These are phyloP conservation scores for Lagenidium sp. DNA, from an alignment of 352 stramenopile genomes.

Conservation along the genomic window DNA sequence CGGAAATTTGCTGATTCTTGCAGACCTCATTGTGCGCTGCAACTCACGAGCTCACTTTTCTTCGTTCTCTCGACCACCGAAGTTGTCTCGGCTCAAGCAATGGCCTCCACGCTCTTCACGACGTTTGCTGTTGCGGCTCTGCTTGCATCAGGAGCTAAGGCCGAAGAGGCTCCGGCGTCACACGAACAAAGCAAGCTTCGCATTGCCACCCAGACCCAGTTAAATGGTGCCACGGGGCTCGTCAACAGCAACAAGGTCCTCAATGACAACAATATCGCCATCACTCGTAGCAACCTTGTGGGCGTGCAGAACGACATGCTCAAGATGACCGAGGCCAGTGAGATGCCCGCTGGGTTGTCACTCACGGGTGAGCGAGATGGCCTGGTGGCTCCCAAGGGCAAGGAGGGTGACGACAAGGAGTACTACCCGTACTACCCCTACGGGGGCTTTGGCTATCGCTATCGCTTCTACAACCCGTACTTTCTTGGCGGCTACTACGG, in stretches of 20 bases:
- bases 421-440: too few species aligned
- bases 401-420: background rate
- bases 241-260: slow-evolving; percentile 12
- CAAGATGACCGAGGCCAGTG: background rate
- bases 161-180: slow-evolving; percentile 1
- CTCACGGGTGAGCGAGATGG: slow-evolving; percentile 11
- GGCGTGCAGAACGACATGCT: slow-evolving; percentile 7
- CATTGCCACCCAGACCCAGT: slow-evolving; percentile 4
- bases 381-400: background rate
- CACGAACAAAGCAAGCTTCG: background rate
- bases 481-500: slow-evolving; percentile 20
- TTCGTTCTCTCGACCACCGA: too few species aligned
- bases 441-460: slow-evolving; percentile 15
- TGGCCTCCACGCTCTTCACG: too few species aligned
- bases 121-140: too few species aligned
- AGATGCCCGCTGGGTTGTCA: background rate
- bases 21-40: too few species aligned
- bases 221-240: slow-evolving; percentile 9
- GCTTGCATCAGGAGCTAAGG: background rate
- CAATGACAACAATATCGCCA: slow-evolving; percentile 6
- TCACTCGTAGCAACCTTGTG: slow-evolving; percentile 11
- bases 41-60: too few species aligned
- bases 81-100: too few species aligned
- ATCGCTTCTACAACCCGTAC: slow-evolving; percentile 23
- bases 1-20: too few species aligned